Evolutionary conservation across 345 rosid species (phyloP), one percentile per base, ranked within the genome.

Genomic region (Linum lewisii): DNA sequence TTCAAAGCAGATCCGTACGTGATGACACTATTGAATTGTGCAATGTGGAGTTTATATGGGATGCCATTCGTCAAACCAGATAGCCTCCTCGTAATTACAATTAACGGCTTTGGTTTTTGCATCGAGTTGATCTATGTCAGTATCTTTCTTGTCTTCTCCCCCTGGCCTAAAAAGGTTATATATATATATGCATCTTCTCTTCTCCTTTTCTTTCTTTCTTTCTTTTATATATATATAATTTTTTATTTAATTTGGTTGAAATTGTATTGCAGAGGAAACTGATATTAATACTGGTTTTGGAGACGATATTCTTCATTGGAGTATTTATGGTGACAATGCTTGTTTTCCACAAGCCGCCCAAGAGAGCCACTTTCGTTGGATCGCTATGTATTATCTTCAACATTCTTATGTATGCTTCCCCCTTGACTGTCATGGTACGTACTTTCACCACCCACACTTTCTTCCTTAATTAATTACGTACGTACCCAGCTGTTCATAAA

Each of bases 381-480:
- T 47, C 72, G 4, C 2, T 75, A n/a, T 65, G 78, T 36, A 51
- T 70, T 47, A 2, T 75, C 34, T 75, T 78, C 72, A 78, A 75
- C 52, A 29, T 83, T 0, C 62, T 67, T 36, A 87, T 87, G 95
- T 87, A 87, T 47, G 66, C 77, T 61, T 50, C 95, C 2, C 95
- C 95, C 34, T 59, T 87, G 19, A 79, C 87, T 18, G 79, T 83
- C 75, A 79, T 85, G 93, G 90, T 79, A 75, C 1, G 74, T 61
- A 42, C 9, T 3, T 42, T 16, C 47, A 11, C 9, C 4, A 42
- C n/a, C n/a, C n/a, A n/a, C n/a, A n/a, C n/a, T n/a, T n/a, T n/a
- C n/a, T n/a, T n/a, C n/a, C 9, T 16, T 42, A 42, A 42, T 42
- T 9, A 11, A 11, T 42, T 11, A 29, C 7, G 34, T 29, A 3